A percentile compares a stretch with the other conserved stretches of the same genome.
Conservation (phyloP, 345 rosid genomes). For the Salix viminalis region DNA sequence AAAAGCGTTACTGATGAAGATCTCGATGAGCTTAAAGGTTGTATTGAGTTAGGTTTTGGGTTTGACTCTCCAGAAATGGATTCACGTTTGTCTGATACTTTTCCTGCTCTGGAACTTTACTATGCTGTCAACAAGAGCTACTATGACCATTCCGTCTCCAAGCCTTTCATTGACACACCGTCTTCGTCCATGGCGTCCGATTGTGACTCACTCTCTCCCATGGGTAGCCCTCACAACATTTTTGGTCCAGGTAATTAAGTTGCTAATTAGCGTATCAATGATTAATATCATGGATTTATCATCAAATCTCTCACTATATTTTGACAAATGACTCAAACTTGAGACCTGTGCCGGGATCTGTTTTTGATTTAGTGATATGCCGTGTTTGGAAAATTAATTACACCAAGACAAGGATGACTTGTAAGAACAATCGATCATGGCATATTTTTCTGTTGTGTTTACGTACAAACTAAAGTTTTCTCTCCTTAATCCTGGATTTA, state of each 20-base stretch:
- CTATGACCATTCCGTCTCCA: slow-evolving; percentile 41
- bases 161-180: slow-evolving; percentile 26
- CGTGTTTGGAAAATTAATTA: no score
- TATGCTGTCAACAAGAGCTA: slow-evolving; percentile 65
- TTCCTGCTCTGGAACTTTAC: slow-evolving; percentile 78
- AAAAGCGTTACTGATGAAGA: slow-evolving; percentile 92
- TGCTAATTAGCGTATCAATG: neutral
- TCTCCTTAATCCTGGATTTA: no score
- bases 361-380: no score
- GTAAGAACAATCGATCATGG: no score
- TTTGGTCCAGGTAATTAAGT: slow-evolving; percentile 40
- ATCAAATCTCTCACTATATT: neutral
- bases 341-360: no score
- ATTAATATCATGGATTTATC: neutral
- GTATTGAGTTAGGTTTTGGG: slow-evolving; percentile 81
- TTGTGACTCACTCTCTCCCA: slow-evolving; percentile 43
- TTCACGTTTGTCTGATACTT: slow-evolving; percentile 64
- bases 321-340: neutral
- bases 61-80: slow-evolving; percentile 71
- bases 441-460: neutral
- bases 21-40: slow-evolving; percentile 89
- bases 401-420: no score
- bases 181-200: slow-evolving; percentile 43
- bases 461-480: neutral
- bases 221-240: slow-evolving; percentile 58